Evolutionary conservation across 768 basidiomycete species (phyloP).

Genomic region (Tylopilus vinaceipallidus): DNA sequence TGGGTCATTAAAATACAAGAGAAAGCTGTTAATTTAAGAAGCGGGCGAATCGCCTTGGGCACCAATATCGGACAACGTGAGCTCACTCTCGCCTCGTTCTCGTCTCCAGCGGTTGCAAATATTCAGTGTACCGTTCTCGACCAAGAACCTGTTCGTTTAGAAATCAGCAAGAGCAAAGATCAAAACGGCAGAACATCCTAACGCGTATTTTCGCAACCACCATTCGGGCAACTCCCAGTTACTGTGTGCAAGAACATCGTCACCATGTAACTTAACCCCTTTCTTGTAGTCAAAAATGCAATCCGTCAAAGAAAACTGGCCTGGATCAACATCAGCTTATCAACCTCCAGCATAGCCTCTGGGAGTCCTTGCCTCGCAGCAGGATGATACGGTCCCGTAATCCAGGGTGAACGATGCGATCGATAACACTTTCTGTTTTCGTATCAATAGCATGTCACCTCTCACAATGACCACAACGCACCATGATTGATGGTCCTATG

Average conservation of each 20-base stretch:
- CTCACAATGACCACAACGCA: slow-evolving; percentile 30
- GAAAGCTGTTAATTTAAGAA: slow-evolving; percentile 18
- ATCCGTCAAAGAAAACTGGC: slow-evolving; percentile 76
- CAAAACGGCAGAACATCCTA: background rate
- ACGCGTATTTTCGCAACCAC: slow-evolving; percentile 86
- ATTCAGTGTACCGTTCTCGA: slow-evolving; percentile 67
- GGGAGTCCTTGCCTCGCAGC: slow-evolving; percentile 55
- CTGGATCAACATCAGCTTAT: slow-evolving; percentile 36
- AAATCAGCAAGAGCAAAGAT: background rate
- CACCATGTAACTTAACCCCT: slow-evolving; percentile 77
- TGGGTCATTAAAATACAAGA: no score
- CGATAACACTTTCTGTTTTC: slow-evolving; percentile 81
- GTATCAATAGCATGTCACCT: slow-evolving; percentile 10
- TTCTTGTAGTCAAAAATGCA: slow-evolving; percentile 71
- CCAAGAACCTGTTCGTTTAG: slow-evolving; percentile 57
- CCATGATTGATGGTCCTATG: slow-evolving; percentile 81
- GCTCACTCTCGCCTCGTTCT: slow-evolving; percentile 75
- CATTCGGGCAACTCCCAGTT: slow-evolving; percentile 89
- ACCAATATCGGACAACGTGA: slow-evolving; percentile 55
- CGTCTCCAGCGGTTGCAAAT: slow-evolving; percentile 87
- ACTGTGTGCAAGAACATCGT: slow-evolving; percentile 84
- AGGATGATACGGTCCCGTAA: slow-evolving; percentile 90
- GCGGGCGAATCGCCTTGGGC: slow-evolving; percentile 32
- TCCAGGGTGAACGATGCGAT: slow-evolving; percentile 85
- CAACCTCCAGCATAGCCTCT: slow-evolving; percentile 15